A percentile compares a stretch with the other conserved stretches of the same genome.
Conservation (phyloP, 768 basidiomycete species). For the Saitozyma sp. region DNA sequence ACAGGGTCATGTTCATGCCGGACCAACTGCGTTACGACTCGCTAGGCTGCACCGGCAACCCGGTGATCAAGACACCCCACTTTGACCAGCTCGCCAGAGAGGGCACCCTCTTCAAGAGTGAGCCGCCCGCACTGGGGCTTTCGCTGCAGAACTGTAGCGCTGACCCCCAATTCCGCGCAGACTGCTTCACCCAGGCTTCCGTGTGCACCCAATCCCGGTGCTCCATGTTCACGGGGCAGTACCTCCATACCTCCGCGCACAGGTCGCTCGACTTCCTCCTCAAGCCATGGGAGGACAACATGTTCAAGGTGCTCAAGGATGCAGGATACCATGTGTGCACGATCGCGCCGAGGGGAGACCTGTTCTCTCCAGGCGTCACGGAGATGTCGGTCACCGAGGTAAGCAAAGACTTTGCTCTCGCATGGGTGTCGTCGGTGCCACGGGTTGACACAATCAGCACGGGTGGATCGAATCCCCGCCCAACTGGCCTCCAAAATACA, state of each 20-base stretch:
- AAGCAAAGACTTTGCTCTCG: background rate
- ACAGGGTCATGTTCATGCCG: constrained; percentile 10
- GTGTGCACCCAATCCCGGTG: constrained; percentile 11
- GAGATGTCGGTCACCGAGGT: background rate
- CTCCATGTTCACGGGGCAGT: constrained; percentile 11
- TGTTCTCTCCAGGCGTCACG: constrained; percentile 5
- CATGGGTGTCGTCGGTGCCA: too few species aligned
- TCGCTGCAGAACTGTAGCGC: background rate
- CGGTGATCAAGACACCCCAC: constrained; percentile 6
- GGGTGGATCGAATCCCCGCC: constrained; percentile 5
- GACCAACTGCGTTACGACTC: constrained; percentile 11
- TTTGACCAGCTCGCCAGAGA: constrained; percentile 1
- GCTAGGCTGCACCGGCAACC: constrained; percentile 8
- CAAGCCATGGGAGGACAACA: constrained; percentile 6
- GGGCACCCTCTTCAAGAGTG: constrained; percentile 3
- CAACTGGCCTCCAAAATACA: background rate
- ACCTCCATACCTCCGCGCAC: constrained; percentile 9
- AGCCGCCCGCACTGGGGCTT: background rate
- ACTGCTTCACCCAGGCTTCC: constrained; percentile 9
- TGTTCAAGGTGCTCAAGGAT: constrained; percentile 6
- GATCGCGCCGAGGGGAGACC: constrained; percentile 2
- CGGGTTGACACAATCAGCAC: background rate
- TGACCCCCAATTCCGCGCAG: background rate
- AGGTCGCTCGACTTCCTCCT: constrained; percentile 9
- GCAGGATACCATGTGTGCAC: constrained; percentile 3